Conservation (phyloP, 2,329 filamentous ascomycete genomes). For the Botrytis squamosa region DNA sequence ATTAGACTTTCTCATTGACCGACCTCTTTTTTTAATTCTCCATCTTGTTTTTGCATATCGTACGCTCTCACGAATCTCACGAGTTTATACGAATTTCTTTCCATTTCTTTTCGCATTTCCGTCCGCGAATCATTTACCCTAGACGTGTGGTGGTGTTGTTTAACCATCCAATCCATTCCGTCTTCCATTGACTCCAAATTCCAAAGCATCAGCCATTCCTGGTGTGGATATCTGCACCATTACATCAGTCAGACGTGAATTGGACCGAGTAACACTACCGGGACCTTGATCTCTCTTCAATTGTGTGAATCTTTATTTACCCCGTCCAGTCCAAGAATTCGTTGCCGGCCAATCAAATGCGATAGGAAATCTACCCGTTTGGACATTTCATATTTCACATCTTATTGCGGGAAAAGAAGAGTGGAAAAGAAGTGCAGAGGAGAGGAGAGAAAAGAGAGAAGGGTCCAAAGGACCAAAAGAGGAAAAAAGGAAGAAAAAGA, state of each 20-base stretch:
- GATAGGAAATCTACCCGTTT: background rate
- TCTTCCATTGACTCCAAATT: background rate
- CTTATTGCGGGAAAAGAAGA: background rate
- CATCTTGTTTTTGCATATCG: background rate
- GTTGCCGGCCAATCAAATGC: background rate
- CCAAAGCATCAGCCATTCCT: background rate
- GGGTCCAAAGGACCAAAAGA: background rate
- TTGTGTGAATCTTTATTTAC: background rate
- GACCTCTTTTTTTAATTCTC: conserved; percentile 6
- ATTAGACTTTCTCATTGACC: conserved; percentile 9
- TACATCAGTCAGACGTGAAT: conserved; percentile 21
- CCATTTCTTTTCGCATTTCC: background rate
- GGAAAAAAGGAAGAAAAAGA: no score
- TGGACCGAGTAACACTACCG: background rate
- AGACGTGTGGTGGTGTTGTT: background rate
- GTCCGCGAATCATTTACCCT: conserved; percentile 1
- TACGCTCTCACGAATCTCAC: background rate
- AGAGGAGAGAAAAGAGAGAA: background rate
- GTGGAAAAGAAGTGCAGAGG: background rate
- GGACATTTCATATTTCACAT: background rate
- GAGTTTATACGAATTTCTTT: conserved; percentile 4
- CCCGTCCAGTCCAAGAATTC: background rate
- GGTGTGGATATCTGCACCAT: conserved; percentile 20
- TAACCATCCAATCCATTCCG: background rate
- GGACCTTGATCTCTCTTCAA: background rate